Base-by-base conservation (phyloP, 345 rosid genomes). In the Leavenworthia alabamica region DNA sequence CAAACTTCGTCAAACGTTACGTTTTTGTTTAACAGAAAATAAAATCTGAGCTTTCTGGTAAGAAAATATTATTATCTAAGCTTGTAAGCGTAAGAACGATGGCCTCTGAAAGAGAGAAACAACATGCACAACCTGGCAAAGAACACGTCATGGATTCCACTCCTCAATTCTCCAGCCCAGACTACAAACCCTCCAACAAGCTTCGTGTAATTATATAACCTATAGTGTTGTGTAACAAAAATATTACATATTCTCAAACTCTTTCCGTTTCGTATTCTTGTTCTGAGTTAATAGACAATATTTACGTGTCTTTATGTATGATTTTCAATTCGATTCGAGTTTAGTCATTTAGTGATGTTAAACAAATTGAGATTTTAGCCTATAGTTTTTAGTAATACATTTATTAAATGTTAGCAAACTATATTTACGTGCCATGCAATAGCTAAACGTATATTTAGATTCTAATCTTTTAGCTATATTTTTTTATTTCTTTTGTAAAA, bases 161-260 rank as follows among this genome's bases (percentile, higher is more conserved):
- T 47, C 94, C 96, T 49, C 82, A 82, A 46, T 81, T 70, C 79
- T 24, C 72, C 3, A 70, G 40, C 54, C 16, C 75, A 0, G 81
- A 88, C 12, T 81, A 80, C 80, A 76, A 75, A 56, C 89, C 97
- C n/a, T 82, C 94, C n/a, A 54, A 80, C 66, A 88, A 82, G 77
- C 94, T 88, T 53, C 79, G 66, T 58, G 91, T 84, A 72, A 57
- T 9, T 24, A 44, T 19, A 37, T 44, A 42, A 50, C 31, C 15
- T 28, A 3, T 26, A 23, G n/a, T 29, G 49, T 62, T 28, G 0
- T 13, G 6, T 26, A 26, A 26, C 13, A 8, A 13, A 13, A 26
- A 27, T 4, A 48, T 26, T 24, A 26, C 32, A n/a, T 48, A 26
- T n/a, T 1, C 17, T 4, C 14, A 23, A 46, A 37, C 13, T 13